These are phyloP conservation scores for Ascochyta pisi DNA, from an alignment of 2,329 filamentous ascomycete species.

Conservation along the genomic window DNA sequence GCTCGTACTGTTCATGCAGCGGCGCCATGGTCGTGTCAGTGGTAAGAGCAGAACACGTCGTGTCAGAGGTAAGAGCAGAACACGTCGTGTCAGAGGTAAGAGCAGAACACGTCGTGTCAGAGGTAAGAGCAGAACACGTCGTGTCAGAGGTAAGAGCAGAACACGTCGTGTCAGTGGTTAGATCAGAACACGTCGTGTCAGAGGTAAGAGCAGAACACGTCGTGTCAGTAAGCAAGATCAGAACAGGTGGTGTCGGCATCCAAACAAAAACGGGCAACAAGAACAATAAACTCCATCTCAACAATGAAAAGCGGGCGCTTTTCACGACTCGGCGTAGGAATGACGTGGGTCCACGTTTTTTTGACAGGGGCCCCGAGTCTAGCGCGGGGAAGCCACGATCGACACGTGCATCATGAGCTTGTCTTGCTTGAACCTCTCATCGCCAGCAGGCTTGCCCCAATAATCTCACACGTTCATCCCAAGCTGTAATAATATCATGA, in stretches of 20 bases:
- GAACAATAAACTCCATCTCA: too few relatives aligned
- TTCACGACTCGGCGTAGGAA: not conserved
- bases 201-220: too few relatives aligned
- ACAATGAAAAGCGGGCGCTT: not conserved
- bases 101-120: too few relatives aligned
- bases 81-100: too few relatives aligned
- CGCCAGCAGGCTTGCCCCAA: too few relatives aligned
- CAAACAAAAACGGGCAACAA: too few relatives aligned
- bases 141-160: too few relatives aligned
- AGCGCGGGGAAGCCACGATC: slow-evolving; percentile 14
- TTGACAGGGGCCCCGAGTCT: slow-evolving; percentile 4
- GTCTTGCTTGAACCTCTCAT: not conserved
- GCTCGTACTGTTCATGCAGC: slow-evolving; percentile 69
- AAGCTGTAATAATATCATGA: too few relatives aligned
- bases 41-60: not conserved
- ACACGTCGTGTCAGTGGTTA: not conserved
- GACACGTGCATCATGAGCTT: slow-evolving; percentile 16
- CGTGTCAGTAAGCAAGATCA: too few relatives aligned
- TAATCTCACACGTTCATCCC: too few relatives aligned
- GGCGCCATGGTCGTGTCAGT: slow-evolving; percentile 42
- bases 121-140: too few relatives aligned
- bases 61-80: too few relatives aligned
- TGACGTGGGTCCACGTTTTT: slow-evolving; percentile 18
- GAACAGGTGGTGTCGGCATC: not conserved
- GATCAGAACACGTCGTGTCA: not conserved